A percentile compares a stretch with the other conserved stretches of the same genome.
These are phyloP conservation scores for Geosmithia putterillii DNA, from an alignment of 2,329 filamentous ascomycete species.

Conservation along the genomic window DNA sequence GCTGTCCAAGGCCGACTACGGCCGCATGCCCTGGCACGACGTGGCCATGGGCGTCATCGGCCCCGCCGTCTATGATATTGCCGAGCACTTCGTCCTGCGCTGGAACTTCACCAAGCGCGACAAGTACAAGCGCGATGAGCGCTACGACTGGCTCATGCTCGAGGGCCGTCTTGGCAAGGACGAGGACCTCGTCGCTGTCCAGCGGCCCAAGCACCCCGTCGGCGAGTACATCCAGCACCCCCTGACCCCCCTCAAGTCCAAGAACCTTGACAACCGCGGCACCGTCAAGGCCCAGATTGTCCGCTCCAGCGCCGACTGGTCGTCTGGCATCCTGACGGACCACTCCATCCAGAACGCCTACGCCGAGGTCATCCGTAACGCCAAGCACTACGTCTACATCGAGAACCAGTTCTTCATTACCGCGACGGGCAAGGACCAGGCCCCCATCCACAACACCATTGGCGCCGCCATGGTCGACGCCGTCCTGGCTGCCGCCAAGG, in stretches of 20 bases:
- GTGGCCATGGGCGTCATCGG: slow-evolving; percentile 87
- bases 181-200: slow-evolving; percentile 79
- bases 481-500: slow-evolving; percentile 66
- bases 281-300: slow-evolving; percentile 74
- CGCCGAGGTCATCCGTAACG: slow-evolving; percentile 70
- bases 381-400: slow-evolving; percentile 90
- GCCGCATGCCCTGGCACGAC: slow-evolving; percentile 98
- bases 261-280: slow-evolving; percentile 52
- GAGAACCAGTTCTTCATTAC: slow-evolving; percentile 99
- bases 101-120: slow-evolving; percentile 98
- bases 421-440: slow-evolving; percentile 78
- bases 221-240: slow-evolving; percentile 82
- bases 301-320: slow-evolving; percentile 89
- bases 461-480: slow-evolving; percentile 86
- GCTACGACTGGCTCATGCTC: slow-evolving; percentile 76
- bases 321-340: slow-evolving; percentile 74
- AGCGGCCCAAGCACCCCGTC: slow-evolving; percentile 78
- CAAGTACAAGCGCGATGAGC: slow-evolving; percentile 84
- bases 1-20: slow-evolving; percentile 79
- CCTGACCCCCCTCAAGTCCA: slow-evolving; percentile 53
- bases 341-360: slow-evolving; percentile 85
- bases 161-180: slow-evolving; percentile 65
- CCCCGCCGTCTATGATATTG: slow-evolving; percentile 84
- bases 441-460: slow-evolving; percentile 77
- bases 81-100: slow-evolving; percentile 84